Evolutionary conservation across 768 basidiomycete genomes (phyloP).

Genomic region (Lactarius sp.): DNA sequence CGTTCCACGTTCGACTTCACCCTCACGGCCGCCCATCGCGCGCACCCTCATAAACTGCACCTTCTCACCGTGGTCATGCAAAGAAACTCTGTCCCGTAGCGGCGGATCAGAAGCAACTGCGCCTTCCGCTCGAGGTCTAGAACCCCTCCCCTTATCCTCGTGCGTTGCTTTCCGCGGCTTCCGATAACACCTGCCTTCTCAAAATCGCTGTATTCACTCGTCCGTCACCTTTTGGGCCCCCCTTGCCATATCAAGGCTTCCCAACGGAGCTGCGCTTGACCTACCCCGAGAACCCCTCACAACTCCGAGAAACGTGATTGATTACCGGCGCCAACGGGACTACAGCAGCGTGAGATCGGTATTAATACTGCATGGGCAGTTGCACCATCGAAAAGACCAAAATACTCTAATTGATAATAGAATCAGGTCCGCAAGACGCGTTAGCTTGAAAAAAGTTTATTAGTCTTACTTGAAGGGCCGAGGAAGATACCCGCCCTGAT

Average conservation of each 20-base stretch:
- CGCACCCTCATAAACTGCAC: constrained; percentile 22
- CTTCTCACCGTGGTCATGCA: constrained; percentile 21
- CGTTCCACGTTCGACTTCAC: constrained; percentile 7
- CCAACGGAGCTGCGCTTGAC: constrained; percentile 17
- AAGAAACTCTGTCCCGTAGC: constrained; percentile 22
- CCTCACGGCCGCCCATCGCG: constrained; percentile 24
- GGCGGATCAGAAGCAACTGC: constrained; percentile 26
- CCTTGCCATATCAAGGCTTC: constrained; percentile 10
- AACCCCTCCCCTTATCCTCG: constrained; percentile 25
- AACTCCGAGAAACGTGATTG: constrained; percentile 22
- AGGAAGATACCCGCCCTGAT: neutral
- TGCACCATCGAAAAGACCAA: neutral
- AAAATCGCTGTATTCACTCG: constrained; percentile 17
- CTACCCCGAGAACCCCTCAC: constrained; percentile 16
- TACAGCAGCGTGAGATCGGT: neutral
- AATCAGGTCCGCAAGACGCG: neutral
- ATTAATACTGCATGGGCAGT: neutral
- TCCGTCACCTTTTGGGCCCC: constrained; percentile 7
- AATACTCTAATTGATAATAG: constrained; percentile 4
- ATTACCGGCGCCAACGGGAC: constrained; percentile 7
- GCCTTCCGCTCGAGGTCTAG: constrained; percentile 22
- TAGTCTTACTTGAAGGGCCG: neutral
- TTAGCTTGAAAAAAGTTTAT: neutral
- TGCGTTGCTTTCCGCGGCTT: constrained; percentile 25
- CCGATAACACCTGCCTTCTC: constrained; percentile 24